Base-by-base conservation (phyloP, 2,329 filamentous ascomycete species). In the Capronia epimyces region DNA sequence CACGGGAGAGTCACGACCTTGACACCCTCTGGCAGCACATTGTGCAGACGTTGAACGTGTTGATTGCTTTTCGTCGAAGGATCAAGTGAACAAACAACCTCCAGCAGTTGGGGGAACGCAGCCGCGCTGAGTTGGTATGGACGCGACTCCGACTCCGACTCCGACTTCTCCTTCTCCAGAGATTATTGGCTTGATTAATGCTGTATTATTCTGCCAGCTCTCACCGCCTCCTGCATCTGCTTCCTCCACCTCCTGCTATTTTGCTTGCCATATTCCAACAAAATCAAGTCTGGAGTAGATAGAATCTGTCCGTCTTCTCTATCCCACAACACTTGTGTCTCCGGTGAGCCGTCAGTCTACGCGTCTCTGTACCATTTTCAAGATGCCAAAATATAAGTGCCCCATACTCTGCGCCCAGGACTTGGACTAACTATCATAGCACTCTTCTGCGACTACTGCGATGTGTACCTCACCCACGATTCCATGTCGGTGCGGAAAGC, bases 401-500 rank as follows among this genome's bases (percentile, higher is more conserved):
- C 22, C 53, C 56, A 21, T n/a, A 39, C 43, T 40, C 55, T 53
- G 45, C 48, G 21, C 24, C 43, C 20, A 46, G 27, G 18, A 31
- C 9, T 49, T 2, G 37, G 16, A 56, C 69, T 76, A 68, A 75
- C 69, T 55, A 56, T 50, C 15, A 41, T 43, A 71, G 64, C 66
- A 88, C 84, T 87, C 80, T 87, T 87, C 70, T 88, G 79, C 79
- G 93, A 98, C 71, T 98, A 98, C 74, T 98, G 93, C 81, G 93
- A 98, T 86, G 93, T 98, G 71, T 98, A 98, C 80, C 86, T 98
- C 64, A 98, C 93, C 62, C 93, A 98, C 80, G 93, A 98, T 79
- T 95, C 89, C 40, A 97, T 97, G 91, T 95, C 89, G 73, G 93
- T 98, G 72, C 90, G 93, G 64, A 97, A 97, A 76, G 93, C 93